These are phyloP conservation scores for Geotrichum cucujoidarum DNA, from an alignment of 1,139 yeast genomes.

Conservation along the genomic window DNA sequence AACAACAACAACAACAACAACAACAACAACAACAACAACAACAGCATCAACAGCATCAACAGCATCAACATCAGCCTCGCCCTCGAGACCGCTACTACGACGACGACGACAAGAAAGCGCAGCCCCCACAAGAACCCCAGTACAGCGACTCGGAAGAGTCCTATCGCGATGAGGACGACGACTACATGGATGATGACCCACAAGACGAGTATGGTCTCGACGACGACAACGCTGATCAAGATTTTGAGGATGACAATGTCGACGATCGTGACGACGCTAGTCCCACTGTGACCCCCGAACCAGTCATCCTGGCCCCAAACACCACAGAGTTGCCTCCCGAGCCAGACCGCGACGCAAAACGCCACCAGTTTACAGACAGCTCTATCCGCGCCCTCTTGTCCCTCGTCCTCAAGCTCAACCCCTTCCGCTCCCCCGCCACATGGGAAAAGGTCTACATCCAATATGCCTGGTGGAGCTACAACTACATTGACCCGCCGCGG, in stretches of 20 bases:
- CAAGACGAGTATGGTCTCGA: background rate
- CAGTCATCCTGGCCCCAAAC: background rate
- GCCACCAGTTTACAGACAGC: constrained; percentile 5
- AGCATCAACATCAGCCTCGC: too few species aligned
- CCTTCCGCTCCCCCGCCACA: background rate
- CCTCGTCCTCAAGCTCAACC: background rate
- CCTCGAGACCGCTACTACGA: too few species aligned
- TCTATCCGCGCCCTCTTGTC: constrained; percentile 4
- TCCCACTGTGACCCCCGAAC: background rate
- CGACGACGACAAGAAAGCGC: background rate
- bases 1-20: too few species aligned
- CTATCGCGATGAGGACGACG: background rate
- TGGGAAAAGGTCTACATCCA: constrained; percentile 4
- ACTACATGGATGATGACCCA: background rate
- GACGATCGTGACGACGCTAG: background rate
- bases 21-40: too few species aligned
- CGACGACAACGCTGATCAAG: background rate
- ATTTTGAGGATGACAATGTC: background rate
- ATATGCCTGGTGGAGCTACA: constrained; percentile 11
- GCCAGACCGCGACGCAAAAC: background rate
- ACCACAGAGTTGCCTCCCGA: constrained; percentile 5
- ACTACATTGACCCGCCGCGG: constrained; percentile 4
- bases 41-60: too few species aligned
- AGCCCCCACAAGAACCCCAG: background rate
- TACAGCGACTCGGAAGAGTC: background rate